Percentiles rank a stretch among this genome's conserved stretches.
phyloP scores from a whole-genome alignment of 306 rosid species.

The Quercus parvula region DNA sequence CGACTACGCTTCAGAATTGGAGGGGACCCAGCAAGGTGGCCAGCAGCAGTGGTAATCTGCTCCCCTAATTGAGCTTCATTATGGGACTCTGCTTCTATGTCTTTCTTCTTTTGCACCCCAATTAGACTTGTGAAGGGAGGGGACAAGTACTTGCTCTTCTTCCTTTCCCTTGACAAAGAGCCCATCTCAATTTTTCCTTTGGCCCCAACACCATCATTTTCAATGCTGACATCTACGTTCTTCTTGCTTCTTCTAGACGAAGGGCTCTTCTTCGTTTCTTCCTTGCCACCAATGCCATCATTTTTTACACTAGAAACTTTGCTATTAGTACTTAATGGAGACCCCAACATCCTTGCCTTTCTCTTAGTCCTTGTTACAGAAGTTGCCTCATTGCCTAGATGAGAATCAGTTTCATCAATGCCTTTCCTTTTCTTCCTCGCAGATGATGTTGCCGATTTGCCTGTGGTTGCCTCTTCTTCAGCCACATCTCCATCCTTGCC shows the following conservation, averaged over 20 bases:
- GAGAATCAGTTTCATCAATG: conserved; percentile 8
- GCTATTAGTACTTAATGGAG: conserved; percentile 18
- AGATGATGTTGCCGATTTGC: conserved; percentile 22
- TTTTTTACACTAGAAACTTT: conserved; percentile 15
- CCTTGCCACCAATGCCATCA: conserved; percentile 20
- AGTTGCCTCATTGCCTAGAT: background rate
- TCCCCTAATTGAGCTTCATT: conserved; percentile 23
- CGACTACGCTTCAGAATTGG: conserved; percentile 12
- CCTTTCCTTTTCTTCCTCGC: conserved; percentile 39
- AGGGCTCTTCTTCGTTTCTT: conserved; percentile 15
- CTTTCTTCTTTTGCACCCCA: conserved; percentile 30
- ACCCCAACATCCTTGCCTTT: conserved; percentile 8
- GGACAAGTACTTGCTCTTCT: conserved; percentile 81
- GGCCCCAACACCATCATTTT: conserved; percentile 10
- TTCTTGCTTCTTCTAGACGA: conserved; percentile 24
- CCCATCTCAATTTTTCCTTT: conserved; percentile 31
- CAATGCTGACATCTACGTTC: conserved; percentile 14
- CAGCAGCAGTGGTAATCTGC: conserved; percentile 18
- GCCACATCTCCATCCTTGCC: conserved; percentile 18
- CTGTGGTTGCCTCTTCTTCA: conserved; percentile 19
- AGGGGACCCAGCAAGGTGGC: conserved; percentile 22
- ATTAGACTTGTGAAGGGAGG: conserved; percentile 69
- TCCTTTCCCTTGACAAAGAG: conserved; percentile 55
- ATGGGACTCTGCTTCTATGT: conserved; percentile 20
- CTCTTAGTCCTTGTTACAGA: conserved; percentile 28